Evolutionary conservation across 768 basidiomycete genomes (phyloP), one percentile per base, ranked within the genome.

Genomic region (Boletales sp.): DNA sequence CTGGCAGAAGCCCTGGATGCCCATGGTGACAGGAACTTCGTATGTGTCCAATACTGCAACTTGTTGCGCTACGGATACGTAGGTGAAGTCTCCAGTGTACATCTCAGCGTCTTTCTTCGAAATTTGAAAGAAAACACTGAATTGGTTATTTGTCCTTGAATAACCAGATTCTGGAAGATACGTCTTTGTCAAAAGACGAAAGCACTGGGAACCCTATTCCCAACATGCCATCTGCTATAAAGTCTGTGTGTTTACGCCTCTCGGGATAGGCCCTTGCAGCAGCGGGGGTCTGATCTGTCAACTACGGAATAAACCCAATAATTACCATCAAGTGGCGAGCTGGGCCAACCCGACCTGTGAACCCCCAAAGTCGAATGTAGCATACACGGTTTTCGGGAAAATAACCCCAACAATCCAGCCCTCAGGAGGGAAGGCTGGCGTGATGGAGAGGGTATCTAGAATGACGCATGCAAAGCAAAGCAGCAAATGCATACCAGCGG

Each of bases 111-210:
- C 71, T 8, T 55, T 46, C 8, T 59, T 35, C 3, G 74, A 62
- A 80, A 62, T 59, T 76, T 77, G 63, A 82, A 75, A 15, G 73
- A 69, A 55, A 81, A 79, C 43, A 68, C 61, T 19, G 71, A 48
- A 14, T 66, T 48, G n/a, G 64, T 55, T 1, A 68, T 60, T 46
- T 60, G 40, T 9, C 63, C 64, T 48, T 80, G 65, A 3, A 55
- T 42, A 24, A 76, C 54, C 12, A 79, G 71, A 11, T 70, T 72
- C 39, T 74, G 68, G 53, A 76, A 73, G 29, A 74, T 53, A 0
- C 74, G 70, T 24, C 55, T 59, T 4, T 54, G 21, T 57, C 50
- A 47, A 67, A 75, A 6, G 47, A 60, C 2, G 73, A 70, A 43
- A 75, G 63, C 31, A 68, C 45, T 17, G 61, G 62, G 65, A 71